Percentiles rank a stretch among this genome's conserved stretches.
Conservation (phyloP, 1,284 basidiomycete genomes). For the Salmacisia buchloeana region DNA sequence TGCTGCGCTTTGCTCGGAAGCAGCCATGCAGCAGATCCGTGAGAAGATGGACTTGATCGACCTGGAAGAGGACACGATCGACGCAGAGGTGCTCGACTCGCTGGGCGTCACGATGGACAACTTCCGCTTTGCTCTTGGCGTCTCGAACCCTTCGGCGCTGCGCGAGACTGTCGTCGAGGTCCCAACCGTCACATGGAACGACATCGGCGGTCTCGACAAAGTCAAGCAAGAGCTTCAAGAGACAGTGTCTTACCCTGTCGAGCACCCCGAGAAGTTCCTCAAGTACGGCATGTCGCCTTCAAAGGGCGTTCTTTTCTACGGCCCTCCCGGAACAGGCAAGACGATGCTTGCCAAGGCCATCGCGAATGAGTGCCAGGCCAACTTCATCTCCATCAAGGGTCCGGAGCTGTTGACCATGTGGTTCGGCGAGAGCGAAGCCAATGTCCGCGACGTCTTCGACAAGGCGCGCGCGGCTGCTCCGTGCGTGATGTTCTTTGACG, state of each 20-base stretch:
- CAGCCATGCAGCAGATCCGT: constrained; percentile 96
- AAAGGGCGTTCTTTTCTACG: constrained; percentile 96
- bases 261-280: constrained; percentile 99
- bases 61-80: constrained; percentile 73
- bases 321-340: constrained; percentile 94
- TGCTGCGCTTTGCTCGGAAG: constrained; percentile 91
- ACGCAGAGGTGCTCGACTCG: constrained; percentile 91
- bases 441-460: constrained; percentile 98
- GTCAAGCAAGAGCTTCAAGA: constrained; percentile 99
- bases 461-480: constrained; percentile 98
- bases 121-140: constrained; percentile 91
- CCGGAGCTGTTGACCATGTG: constrained; percentile 95
- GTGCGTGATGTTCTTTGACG: constrained; percentile 99
- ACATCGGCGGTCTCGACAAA: constrained; percentile 97
- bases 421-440: constrained; percentile 99
- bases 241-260: constrained; percentile 98
- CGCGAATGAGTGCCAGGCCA: constrained; percentile 98
- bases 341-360: constrained; percentile 93
- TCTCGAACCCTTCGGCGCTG: constrained; percentile 91
- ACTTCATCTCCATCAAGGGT: constrained; percentile 93
- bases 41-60: constrained; percentile 97
- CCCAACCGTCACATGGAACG: constrained; percentile 93
- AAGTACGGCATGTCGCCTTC: constrained; percentile 99
- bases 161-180: constrained; percentile 96
- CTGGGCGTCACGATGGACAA: constrained; percentile 97